A percentile compares a stretch with the other conserved stretches of the same genome.
Conservation (phyloP, 495 filamentous ascomycete species). For the Bathelium albidoporum region DNA sequence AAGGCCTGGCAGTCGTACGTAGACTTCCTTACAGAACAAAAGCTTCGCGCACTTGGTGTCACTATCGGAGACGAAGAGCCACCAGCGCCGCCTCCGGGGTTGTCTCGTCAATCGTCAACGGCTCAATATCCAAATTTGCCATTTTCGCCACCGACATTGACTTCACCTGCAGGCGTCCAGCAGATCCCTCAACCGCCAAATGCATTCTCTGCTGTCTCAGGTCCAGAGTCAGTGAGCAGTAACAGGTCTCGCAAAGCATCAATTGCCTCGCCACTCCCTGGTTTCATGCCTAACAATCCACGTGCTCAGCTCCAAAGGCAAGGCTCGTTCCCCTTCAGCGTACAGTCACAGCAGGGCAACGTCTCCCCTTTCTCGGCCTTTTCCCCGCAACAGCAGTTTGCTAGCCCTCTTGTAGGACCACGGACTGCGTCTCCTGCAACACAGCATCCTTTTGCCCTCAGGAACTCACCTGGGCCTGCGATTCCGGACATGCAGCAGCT, state of each 20-base stretch:
- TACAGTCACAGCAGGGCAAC: not conserved
- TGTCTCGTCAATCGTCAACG: conserved; percentile 48
- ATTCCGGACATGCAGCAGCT: conserved; percentile 21
- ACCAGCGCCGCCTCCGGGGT: conserved; percentile 33
- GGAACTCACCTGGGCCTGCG: not conserved
- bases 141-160: conserved; percentile 64
- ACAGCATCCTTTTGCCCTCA: conserved; percentile 10
- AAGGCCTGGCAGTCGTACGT: conserved; percentile 79
- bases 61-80: conserved; percentile 63
- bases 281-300: conserved; percentile 17
- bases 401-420: conserved; percentile 14
- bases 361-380: conserved; percentile 2
- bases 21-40: conserved; percentile 70
- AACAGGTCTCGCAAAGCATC: conserved; percentile 13
- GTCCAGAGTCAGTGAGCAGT: conserved; percentile 23
- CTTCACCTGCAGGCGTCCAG: conserved; percentile 53
- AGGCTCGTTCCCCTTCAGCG: conserved; percentile 24
- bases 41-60: conserved; percentile 81
- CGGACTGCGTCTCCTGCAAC: conserved; percentile 13
- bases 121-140: conserved; percentile 52
- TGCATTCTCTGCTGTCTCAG: conserved; percentile 48
- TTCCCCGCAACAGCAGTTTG: conserved; percentile 20
- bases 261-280: conserved; percentile 30
- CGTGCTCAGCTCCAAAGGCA: conserved; percentile 32
- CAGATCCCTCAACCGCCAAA: conserved; percentile 37